Evolutionary conservation across 2,329 filamentous ascomycete species (phyloP).

Genomic region (Colletotrichum plurivorum): DNA sequence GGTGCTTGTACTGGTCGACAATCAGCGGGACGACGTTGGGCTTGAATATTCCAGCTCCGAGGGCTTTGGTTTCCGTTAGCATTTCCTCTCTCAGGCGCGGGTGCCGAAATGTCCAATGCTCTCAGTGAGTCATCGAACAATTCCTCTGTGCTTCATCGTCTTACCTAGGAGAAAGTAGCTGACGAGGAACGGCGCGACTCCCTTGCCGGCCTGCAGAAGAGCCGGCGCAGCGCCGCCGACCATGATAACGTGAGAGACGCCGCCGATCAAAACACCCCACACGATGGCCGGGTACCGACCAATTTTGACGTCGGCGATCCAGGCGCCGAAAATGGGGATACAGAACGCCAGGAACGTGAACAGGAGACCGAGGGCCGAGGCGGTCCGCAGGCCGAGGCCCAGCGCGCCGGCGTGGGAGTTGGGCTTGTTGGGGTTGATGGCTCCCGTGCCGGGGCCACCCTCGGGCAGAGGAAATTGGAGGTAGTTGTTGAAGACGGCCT

Average conservation of each 20-base stretch:
- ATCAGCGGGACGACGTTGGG: constrained; percentile 78
- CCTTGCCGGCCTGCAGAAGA: constrained; percentile 60
- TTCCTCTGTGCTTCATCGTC: too few relatives aligned
- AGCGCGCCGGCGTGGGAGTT: constrained; percentile 68
- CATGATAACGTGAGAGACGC: constrained; percentile 78
- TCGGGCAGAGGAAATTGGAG: constrained; percentile 72
- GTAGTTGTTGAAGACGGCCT: constrained; percentile 71
- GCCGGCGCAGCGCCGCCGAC: constrained; percentile 69
- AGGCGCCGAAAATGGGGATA: constrained; percentile 68
- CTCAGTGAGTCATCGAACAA: too few relatives aligned
- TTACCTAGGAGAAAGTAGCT: constrained; percentile 63
- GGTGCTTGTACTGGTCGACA: constrained; percentile 72
- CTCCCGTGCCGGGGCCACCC: constrained; percentile 62
- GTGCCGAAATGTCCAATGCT: too few relatives aligned
- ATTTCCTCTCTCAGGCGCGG: too few relatives aligned
- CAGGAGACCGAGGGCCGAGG: constrained; percentile 66
- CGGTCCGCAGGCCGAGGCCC: constrained; percentile 67
- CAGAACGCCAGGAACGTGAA: constrained; percentile 72
- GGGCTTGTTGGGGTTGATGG: constrained; percentile 54
- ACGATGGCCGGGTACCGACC: constrained; percentile 82
- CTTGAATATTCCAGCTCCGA: constrained; percentile 81
- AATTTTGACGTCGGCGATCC: constrained; percentile 76
- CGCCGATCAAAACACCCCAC: constrained; percentile 76
- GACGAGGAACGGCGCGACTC: constrained; percentile 72
- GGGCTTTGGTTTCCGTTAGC: constrained; percentile 41